Conservation (phyloP, 2,329 filamentous ascomycete species). For the Fusarium sp. region DNA sequence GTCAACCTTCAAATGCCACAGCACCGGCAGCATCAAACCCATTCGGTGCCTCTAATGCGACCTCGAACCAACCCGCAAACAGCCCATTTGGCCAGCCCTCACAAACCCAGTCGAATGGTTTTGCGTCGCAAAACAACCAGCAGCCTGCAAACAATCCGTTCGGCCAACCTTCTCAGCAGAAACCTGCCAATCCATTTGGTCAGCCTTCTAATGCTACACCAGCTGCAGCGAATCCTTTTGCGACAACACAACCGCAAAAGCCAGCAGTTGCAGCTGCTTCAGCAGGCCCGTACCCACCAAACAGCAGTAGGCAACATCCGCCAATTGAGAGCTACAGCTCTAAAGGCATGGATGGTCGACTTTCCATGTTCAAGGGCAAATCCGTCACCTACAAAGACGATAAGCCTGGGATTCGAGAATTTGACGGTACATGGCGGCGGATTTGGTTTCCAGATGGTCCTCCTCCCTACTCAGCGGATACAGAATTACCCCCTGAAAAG, state of each 20-base stretch:
- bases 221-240: constrained; percentile 45
- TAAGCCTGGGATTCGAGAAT: constrained; percentile 62
- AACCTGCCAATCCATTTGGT: constrained; percentile 43
- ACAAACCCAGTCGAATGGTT: constrained; percentile 41
- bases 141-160: constrained; percentile 42
- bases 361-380: constrained; percentile 73
- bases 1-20: constrained; percentile 21
- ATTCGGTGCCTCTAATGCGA: constrained; percentile 43
- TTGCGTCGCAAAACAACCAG: constrained; percentile 41
- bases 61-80: constrained; percentile 26
- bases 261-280: constrained; percentile 22
- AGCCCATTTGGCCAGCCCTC: constrained; percentile 49
- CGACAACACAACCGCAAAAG: constrained; percentile 21
- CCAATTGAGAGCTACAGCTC: constrained; percentile 58
- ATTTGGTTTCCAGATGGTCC: constrained; percentile 82
- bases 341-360: constrained; percentile 57
- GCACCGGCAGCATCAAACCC: constrained; percentile 44
- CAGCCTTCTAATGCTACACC: constrained; percentile 40
- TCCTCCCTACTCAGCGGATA: constrained; percentile 72
- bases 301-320: constrained; percentile 60
- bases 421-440: constrained; percentile 69
- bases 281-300: constrained; percentile 59
- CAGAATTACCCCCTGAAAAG: constrained; percentile 66
- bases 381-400: constrained; percentile 68
- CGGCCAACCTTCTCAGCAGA: constrained; percentile 40